Evolutionary conservation across 1,284 basidiomycete species (phyloP), one percentile per base, ranked within the genome.

Genomic region (Rhodotorula sp.): DNA sequence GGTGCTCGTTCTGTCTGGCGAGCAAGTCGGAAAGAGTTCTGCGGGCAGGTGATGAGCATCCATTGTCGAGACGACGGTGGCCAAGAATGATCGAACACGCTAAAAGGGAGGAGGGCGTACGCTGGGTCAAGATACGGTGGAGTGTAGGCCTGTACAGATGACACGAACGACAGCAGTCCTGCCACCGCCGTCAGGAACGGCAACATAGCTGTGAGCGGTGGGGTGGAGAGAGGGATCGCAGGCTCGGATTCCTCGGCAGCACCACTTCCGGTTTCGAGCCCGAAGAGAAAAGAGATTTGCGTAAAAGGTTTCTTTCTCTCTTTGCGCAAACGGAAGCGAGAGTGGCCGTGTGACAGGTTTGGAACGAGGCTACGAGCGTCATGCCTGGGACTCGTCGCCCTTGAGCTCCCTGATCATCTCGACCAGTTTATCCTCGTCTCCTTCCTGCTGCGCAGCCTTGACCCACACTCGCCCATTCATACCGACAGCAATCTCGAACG

Each of bases 391-490:
- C 26, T n/a, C 53, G 8, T 24, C 66, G 42, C 42, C 69, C 69
- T 29, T 45, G 44, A 73, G 46, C 66, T 73, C 76, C 37, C 54
- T 49, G 29, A 73, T 65, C 44, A 87, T 83, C 5, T 86, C 86
- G 63, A 93, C 88, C 17, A 86, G 86, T 73, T 90, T 86, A 75
- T 85, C 87, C 15, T 84, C 79, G 45, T 74, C 70, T 2, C 63
- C 72, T 53, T 89, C 87, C 75, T 87, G 87, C 20, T 59, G 58
- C 29, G 44, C 44, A 33, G 89, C 82, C 63, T 83, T 88, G 62
- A 93, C 79, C 91, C 91, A 93, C 15, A 92, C 86, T 53, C 89
- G 85, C 5, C 91, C 91, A 77, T 93, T 93, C 80, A 89, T 83
- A 3, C 91, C 91, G 5, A 90, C 86, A 3, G 90, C 91, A 6